Percentiles rank a stretch among this genome's conserved stretches.
These are phyloP conservation scores for Podospora sp. DNA, from an alignment of 495 filamentous ascomycete species.

Conservation along the genomic window DNA sequence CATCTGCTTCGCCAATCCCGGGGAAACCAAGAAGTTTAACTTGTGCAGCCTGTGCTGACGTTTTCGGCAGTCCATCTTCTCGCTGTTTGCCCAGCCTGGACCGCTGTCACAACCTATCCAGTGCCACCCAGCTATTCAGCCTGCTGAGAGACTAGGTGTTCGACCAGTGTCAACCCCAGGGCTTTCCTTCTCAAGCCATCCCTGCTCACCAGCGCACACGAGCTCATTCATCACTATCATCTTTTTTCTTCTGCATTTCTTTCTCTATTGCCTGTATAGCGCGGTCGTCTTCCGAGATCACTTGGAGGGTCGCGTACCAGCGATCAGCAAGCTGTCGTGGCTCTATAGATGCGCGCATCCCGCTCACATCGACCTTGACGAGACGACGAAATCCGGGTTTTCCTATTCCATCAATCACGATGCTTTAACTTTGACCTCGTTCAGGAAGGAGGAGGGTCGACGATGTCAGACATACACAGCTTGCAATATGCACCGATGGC, in stretches of 20 bases:
- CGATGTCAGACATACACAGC: constrained; percentile 14
- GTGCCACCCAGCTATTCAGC: not conserved
- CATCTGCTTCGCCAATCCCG: not conserved
- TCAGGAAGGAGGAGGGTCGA: constrained; percentile 5
- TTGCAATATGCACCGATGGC: constrained; percentile 11
- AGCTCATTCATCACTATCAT: not conserved
- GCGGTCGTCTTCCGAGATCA: not conserved
- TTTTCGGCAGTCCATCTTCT: not conserved
- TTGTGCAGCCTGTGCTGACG: not conserved
- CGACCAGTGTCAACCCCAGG: not conserved
- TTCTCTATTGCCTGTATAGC: not conserved
- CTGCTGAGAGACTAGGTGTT: not conserved
- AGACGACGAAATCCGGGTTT: constrained; percentile 17
- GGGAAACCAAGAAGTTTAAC: not conserved
- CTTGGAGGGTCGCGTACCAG: constrained; percentile 7
- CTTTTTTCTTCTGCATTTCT: not conserved
- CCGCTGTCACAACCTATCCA: not conserved
- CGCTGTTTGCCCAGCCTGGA: not conserved
- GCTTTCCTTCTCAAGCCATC: not conserved
- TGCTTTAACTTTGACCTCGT: constrained; percentile 12
- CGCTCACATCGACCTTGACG: not conserved
- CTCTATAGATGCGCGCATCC: not conserved
- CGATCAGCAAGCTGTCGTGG: constrained; percentile 9
- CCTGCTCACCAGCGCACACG: not conserved
- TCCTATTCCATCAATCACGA: constrained; percentile 15